Evolutionary conservation across 805 yeast genomes (phyloP), one percentile per base, ranked within the genome.

Genomic region (Isabelozyma rhagii): DNA sequence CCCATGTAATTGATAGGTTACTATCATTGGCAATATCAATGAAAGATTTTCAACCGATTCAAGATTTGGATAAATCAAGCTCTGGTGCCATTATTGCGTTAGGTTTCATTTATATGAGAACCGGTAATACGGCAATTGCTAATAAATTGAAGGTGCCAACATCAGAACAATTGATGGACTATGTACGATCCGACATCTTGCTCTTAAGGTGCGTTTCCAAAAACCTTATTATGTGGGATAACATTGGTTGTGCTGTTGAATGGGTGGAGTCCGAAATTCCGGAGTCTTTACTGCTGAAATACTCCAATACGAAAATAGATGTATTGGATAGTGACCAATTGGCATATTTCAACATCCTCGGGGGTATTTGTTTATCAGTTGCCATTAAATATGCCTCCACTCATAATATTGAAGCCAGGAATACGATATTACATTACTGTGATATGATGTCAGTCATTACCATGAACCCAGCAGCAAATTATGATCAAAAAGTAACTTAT

Each of bases 51-150:
- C 89, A 84, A 57, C 78, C 84, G 2, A 69, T 73, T 1, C 78
- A 77, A 42, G 82, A 80, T 44, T 68, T 74, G 47, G 90, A 85
- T 57, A 83, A 82, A 55, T 79, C 89, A 0, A 73, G 83, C 55
- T 75, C 83, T 31, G 97, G 97, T 5, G 87, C 96, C 0, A 71
- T 89, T 0, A 63, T 89, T 43, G 96, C 97, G 0, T 66, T 94
- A 39, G 79, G 84, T 46, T 78, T 94, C 50, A 84, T 89, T 40
- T 90, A 81, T 61, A 65, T 91, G 70, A 85, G 80, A 55, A 83
- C 96, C 1, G 80, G 79, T 39, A 81, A 88, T 57, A 46, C 55
- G 1, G 66, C 75, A 0, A 73, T 91, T 41, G 93, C 96, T 0
- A 66, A 68, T 18, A 85, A 84, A 57, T 61, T 90, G 36, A 68